Conservation (phyloP, 2,329 filamentous ascomycete species). For the Albophoma yamanashiensis region DNA sequence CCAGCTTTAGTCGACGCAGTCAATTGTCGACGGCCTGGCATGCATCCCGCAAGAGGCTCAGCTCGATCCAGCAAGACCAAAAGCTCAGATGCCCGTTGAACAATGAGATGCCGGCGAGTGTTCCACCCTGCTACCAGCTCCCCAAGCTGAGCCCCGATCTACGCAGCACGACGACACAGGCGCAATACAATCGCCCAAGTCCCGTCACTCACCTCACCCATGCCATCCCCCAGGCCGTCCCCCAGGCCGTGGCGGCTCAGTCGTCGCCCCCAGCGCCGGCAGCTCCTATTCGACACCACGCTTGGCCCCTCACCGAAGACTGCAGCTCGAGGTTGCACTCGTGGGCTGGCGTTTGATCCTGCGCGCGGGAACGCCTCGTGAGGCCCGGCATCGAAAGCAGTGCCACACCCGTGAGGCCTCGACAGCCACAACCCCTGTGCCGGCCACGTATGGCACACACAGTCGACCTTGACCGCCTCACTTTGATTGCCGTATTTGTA, state of each 20-base stretch:
- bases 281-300: neutral
- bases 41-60: neutral
- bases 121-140: neutral
- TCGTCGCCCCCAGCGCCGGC: neutral
- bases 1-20: neutral
- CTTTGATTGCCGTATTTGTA: neutral
- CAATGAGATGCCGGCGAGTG: neutral
- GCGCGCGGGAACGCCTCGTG: neutral
- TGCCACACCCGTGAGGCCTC: neutral
- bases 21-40: neutral
- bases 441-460: conserved; percentile 2
- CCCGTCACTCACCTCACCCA: neutral
- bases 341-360: neutral
- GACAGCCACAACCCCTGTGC: neutral
- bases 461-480: neutral
- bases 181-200: neutral
- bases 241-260: neutral
- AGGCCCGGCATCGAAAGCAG: neutral
- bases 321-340: neutral
- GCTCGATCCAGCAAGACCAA: neutral
- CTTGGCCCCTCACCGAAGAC: neutral
- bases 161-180: neutral
- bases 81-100: no score
- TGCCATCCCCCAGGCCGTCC: neutral
- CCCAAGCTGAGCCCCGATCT: neutral